Conservation (phyloP, 257 asterid species). For the Marsdenia floribunda region DNA sequence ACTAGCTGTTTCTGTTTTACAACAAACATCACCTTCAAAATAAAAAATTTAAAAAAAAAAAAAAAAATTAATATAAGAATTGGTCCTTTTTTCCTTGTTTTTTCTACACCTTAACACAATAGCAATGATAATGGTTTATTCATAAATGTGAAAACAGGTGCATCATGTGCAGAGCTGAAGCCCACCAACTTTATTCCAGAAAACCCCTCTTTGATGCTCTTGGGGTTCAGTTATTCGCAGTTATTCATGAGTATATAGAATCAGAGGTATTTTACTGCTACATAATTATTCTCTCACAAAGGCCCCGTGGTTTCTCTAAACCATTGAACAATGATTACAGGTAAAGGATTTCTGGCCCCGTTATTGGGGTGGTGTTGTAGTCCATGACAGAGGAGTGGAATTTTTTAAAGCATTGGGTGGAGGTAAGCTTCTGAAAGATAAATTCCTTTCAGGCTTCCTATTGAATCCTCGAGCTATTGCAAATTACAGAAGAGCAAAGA, state of each 20-base stretch:
- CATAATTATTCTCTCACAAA: not conserved
- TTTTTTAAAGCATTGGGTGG: constrained; percentile 85
- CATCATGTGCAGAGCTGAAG: constrained; percentile 93
- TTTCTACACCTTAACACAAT: not conserved
- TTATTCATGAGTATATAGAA: constrained; percentile 72
- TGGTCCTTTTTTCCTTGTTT: not conserved
- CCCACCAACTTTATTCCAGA: constrained; percentile 71
- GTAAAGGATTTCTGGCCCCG: constrained; percentile 86
- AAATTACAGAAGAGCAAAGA: constrained; percentile 72
- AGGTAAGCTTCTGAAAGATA: constrained; percentile 75
- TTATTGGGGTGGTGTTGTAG: constrained; percentile 80
- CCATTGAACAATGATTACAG: constrained; percentile 27
- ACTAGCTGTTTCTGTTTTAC: not conserved
- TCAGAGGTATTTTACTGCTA: constrained; percentile 51
- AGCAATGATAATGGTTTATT: not conserved
- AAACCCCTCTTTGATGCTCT: constrained; percentile 84
- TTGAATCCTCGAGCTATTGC: constrained; percentile 77
- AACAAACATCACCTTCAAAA: not conserved
- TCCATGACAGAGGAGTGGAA: constrained; percentile 53
- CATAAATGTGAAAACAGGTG: constrained; percentile 28
- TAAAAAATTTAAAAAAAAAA: not conserved
- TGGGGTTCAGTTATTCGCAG: constrained; percentile 64
- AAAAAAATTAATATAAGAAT: not conserved
- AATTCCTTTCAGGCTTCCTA: constrained; percentile 70
- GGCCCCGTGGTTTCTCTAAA: constrained; percentile 11